These are phyloP conservation scores for Penicillium sp. DNA, from an alignment of 2,329 filamentous ascomycete genomes.

Conservation along the genomic window DNA sequence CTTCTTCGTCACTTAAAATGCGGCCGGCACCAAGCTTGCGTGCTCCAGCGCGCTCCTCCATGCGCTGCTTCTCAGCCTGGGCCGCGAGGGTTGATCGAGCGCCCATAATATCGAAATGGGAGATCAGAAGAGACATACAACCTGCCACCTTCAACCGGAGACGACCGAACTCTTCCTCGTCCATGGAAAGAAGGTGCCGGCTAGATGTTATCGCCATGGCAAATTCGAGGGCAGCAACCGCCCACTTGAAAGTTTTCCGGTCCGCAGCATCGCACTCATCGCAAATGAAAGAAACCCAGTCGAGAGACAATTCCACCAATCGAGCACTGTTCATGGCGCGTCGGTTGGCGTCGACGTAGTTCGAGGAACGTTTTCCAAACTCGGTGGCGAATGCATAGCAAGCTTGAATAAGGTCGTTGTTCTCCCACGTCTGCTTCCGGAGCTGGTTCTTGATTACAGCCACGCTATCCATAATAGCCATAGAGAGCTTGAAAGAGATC, in stretches of 20 bases:
- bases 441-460: slow-evolving; percentile 88
- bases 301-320: slow-evolving; percentile 84
- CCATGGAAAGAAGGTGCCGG: slow-evolving; percentile 85
- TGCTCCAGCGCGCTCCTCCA: slow-evolving; percentile 76
- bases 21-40: slow-evolving; percentile 74
- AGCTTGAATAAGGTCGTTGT: slow-evolving; percentile 93
- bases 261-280: slow-evolving; percentile 94
- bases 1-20: slow-evolving; percentile 78
- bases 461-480: slow-evolving; percentile 98
- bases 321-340: slow-evolving; percentile 97
- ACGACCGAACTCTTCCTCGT: slow-evolving; percentile 79
- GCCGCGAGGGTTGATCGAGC: slow-evolving; percentile 89
- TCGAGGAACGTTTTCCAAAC: slow-evolving; percentile 89
- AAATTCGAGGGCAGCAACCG: slow-evolving; percentile 90
- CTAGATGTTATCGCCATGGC: slow-evolving; percentile 96
- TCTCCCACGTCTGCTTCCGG: slow-evolving; percentile 65
- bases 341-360: slow-evolving; percentile 93
- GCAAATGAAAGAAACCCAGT: slow-evolving; percentile 98
- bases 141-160: slow-evolving; percentile 86
- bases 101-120: slow-evolving; percentile 98
- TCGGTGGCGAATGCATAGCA: slow-evolving; percentile 99
- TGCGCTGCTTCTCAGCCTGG: slow-evolving; percentile 84
- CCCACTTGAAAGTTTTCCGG: slow-evolving; percentile 95
- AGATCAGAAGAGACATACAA: slow-evolving; percentile 96
- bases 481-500: slow-evolving; percentile 92